Evolutionary conservation across 257 asterid species (phyloP), one percentile per base, ranked within the genome.

Genomic region (Henckelia pumila): DNA sequence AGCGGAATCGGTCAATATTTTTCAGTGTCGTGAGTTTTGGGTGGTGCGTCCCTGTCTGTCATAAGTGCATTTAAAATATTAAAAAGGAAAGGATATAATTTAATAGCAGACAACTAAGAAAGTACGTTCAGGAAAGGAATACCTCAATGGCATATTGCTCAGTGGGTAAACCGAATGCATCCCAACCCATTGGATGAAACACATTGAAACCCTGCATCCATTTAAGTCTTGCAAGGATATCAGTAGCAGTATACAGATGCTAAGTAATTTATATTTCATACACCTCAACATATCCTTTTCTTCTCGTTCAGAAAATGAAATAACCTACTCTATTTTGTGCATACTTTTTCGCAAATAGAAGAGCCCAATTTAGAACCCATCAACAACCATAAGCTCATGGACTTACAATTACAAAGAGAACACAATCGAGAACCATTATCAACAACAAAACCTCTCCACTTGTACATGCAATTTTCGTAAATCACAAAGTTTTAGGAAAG

Each of bases 181-280:
- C 99, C 99, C 99, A 94, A 59, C 99, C 99, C 99, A 94, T 94
- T 66, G 96, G 99, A 69, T 94, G 96, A 85, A 94, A 79, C 62
- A 94, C 99, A 66, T 94, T 94, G 84, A 82, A 91, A 35, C 99
- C 99, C 76, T 87, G 96, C 99, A 91, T 94, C 56, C 97, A 83
- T 76, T 81, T 94, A 66, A 86, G 90, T 75, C 97, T 85, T 66
- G 97, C 97, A 81, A 94, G 91, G 72, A 94, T 88, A 80, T 94
- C 97, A 7, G 99, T 94, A 14, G 99, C 99, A 61, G 99, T 88
- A 74, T 94, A 94, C n/a, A n/a, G n/a, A n/a, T n/a, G n/a, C n/a
- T n/a, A n/a, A n/a, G n/a, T n/a, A n/a, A n/a, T n/a, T n/a, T n/a
- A n/a, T n/a, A n/a, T n/a, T n/a, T n/a, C n/a, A n/a, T n/a, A n/a